Evolutionary conservation across 1,139 yeast species (phyloP), one percentile per base, ranked within the genome.

Genomic region (Protomyces inouyei): DNA sequence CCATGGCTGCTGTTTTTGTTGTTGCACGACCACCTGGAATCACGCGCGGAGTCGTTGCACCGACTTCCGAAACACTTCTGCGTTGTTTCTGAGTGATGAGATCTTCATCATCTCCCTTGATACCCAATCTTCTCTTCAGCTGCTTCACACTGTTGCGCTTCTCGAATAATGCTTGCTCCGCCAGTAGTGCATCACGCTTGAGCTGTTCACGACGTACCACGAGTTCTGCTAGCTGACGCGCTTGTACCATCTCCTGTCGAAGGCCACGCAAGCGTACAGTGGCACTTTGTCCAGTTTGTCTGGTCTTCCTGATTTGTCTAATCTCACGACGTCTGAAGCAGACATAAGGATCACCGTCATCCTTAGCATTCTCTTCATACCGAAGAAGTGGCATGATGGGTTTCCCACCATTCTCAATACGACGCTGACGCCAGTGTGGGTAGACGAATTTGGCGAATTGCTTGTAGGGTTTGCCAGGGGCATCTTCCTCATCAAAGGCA

Each of bases 241-340:
- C 96, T 65, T 85, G 81, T 70, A 84, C 87, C 77, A 93, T 80
- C 67, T 95, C 96, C 68, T 82, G 82, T 69, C 87, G 89, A 56
- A 95, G 77, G 67, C 83, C 76, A 51, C 96, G 82, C 61, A 93
- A 79, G 70, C 93, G 84, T 74, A 92, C 97, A 8, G 93, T 88
- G 69, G 95, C 91, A 69, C 90, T 87, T 45, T 88, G 84, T 76
- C 95, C 99, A 0, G 97, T 90, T 69, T 98, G 83, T 74, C 99
- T 84, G 0, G 99, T 95, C 75, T 93, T 93, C 75, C 99, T 86
- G 51, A 95, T 95, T 74, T 89, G 97, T 69, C 98, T 85, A 70
- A 91, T 87, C 73, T 92, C 98, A 75, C 99, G 87, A 71, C 97
- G 85, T 73, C 99, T 84, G 78, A 95, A 93, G 77, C 97, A 90